A percentile compares a stretch with the other conserved stretches of the same genome.
These are phyloP conservation scores for Hypoxylon rubiginosum DNA, from an alignment of 2,329 filamentous ascomycete genomes.

Conservation along the genomic window DNA sequence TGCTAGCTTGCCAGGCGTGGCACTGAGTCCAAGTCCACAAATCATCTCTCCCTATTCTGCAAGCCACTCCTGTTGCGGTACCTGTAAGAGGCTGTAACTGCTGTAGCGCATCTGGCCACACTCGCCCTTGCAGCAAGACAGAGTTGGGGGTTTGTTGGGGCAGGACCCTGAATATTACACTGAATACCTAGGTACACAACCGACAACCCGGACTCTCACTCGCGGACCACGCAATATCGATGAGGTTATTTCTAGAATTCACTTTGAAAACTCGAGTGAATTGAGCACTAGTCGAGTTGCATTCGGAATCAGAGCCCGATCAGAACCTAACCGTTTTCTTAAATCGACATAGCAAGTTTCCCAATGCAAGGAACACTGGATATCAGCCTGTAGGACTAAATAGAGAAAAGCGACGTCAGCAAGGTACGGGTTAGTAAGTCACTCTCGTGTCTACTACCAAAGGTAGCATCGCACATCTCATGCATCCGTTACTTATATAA, in stretches of 20 bases:
- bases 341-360: conserved; percentile 19
- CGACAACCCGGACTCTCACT: conserved; percentile 12
- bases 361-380: conserved; percentile 8
- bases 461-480: conserved; percentile 19
- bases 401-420: conserved; percentile 28
- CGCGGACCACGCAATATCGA: conserved; percentile 22
- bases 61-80: conserved; percentile 17
- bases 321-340: conserved; percentile 1
- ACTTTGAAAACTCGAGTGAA: not conserved
- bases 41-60: conserved; percentile 36
- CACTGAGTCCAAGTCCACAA: conserved; percentile 31
- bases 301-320: conserved; percentile 26
- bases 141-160: conserved; percentile 30
- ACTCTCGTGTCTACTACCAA: conserved; percentile 16
- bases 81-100: no score
- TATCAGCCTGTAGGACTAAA: conserved; percentile 35
- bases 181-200: no score
- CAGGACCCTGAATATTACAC: conserved; percentile 35
- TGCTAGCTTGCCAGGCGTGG: conserved; percentile 23
- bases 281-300: conserved; percentile 16
- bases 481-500: conserved; percentile 15
- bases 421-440: conserved; percentile 30
- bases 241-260: conserved; percentile 21
- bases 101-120: conserved; percentile 17
- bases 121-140: conserved; percentile 37